Evolutionary conservation across 2,329 filamentous ascomycete species (phyloP).

Genomic region (Trematosphaeria pertusa): DNA sequence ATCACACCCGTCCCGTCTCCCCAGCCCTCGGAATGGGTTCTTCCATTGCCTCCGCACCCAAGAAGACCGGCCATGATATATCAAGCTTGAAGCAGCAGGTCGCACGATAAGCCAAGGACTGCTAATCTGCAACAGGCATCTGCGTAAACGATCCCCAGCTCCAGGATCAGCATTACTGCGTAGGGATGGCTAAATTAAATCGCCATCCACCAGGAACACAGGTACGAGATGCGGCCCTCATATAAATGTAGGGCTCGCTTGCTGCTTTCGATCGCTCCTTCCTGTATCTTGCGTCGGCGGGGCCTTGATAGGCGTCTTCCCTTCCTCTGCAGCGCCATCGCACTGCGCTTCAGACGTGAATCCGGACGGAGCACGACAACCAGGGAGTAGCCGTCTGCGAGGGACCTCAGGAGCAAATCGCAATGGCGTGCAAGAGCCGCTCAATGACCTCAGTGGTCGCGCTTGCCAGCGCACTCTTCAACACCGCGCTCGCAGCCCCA

Average conservation of each 20-base stretch:
- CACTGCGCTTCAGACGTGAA: not conserved
- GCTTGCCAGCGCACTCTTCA: conserved; percentile 25
- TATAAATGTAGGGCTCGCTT: too few relatives aligned
- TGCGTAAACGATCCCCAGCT: conserved; percentile 22
- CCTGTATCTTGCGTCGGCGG: too few relatives aligned
- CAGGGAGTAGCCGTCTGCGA: not conserved
- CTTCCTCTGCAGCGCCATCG: too few relatives aligned
- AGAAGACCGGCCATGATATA: too few relatives aligned
- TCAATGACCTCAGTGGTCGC: conserved; percentile 20
- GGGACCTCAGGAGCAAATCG: not conserved
- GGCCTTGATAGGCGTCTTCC: too few relatives aligned
- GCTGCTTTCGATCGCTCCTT: too few relatives aligned
- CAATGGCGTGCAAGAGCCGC: conserved; percentile 14
- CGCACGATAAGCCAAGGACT: conserved; percentile 31
- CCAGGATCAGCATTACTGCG: conserved; percentile 19
- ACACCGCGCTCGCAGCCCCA: conserved; percentile 22
- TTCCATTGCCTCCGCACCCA: too few relatives aligned
- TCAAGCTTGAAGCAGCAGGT: conserved; percentile 32
- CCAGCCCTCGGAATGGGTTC: too few relatives aligned
- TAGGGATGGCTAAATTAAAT: conserved; percentile 19
- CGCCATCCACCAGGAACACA: conserved; percentile 4
- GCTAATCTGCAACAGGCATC: conserved; percentile 33
- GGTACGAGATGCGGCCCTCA: too few relatives aligned
- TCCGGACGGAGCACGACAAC: not conserved
- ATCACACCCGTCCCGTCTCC: too few relatives aligned